These are phyloP conservation scores for Clonostachys rosea DNA, from an alignment of 2,329 filamentous ascomycete species.

Conservation along the genomic window DNA sequence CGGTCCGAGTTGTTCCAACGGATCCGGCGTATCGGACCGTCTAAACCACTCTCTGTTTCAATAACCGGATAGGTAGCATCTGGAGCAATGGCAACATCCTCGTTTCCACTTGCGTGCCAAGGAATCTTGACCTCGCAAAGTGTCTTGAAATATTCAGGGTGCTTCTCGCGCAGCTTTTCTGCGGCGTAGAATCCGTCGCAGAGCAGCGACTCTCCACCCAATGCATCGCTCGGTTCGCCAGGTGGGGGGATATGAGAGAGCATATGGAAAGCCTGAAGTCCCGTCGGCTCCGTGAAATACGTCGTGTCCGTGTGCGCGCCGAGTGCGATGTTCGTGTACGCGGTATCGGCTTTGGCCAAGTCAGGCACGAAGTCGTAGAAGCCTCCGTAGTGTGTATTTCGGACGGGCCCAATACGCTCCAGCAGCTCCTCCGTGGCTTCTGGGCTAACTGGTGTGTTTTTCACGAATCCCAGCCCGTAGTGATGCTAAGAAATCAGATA, in stretches of 20 bases:
- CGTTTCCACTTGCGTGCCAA: slow-evolving; percentile 86
- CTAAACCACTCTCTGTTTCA: slow-evolving; percentile 38
- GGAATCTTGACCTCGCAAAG: slow-evolving; percentile 57
- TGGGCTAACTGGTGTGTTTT: slow-evolving; percentile 60
- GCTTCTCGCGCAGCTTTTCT: slow-evolving; percentile 45
- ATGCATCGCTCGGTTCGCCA: slow-evolving; percentile 16
- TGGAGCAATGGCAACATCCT: slow-evolving; percentile 76
- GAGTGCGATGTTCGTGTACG: slow-evolving; percentile 82
- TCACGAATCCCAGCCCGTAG: slow-evolving; percentile 75
- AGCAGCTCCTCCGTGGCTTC: slow-evolving; percentile 71
- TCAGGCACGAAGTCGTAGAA: slow-evolving; percentile 83
- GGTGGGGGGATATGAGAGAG: slow-evolving; percentile 60
- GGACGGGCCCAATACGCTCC: slow-evolving; percentile 78
- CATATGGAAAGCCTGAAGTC: slow-evolving; percentile 89
- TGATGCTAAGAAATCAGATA: slow-evolving; percentile 40
- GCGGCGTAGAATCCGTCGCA: slow-evolving; percentile 84
- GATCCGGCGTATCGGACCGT: slow-evolving; percentile 46
- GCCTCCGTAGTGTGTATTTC: slow-evolving; percentile 84
- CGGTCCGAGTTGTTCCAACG: slow-evolving; percentile 95
- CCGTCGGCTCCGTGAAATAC: slow-evolving; percentile 90
- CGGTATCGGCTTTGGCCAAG: slow-evolving; percentile 81
- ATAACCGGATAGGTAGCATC: slow-evolving; percentile 68
- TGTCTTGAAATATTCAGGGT: slow-evolving; percentile 49
- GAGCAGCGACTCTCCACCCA: slow-evolving; percentile 74
- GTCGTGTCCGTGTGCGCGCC: slow-evolving; percentile 90